Evolutionary conservation across 108 stramenopile species (phyloP).

Genomic region (Skeletonema marinoi): DNA sequence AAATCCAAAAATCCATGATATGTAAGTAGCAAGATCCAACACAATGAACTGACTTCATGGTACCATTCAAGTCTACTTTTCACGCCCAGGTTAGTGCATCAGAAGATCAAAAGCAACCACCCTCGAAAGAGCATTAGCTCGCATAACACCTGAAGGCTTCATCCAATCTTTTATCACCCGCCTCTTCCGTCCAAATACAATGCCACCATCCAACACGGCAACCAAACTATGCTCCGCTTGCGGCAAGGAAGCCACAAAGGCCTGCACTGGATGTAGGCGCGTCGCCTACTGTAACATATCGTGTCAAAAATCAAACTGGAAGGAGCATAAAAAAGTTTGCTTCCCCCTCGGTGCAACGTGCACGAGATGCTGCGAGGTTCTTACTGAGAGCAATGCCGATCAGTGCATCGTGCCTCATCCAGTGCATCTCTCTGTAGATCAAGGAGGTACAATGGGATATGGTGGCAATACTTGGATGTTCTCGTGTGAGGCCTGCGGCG

Average conservation of each 20-base stretch:
- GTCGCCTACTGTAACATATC: neutral
- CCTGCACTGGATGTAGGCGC: neutral
- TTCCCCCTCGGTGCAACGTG: neutral
- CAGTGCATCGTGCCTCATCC: neutral
- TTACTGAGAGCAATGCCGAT: neutral
- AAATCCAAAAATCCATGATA: too few relatives aligned
- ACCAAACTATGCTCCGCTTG: neutral
- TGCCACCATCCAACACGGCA: too few relatives aligned
- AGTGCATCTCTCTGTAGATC: neutral
- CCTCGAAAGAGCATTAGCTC: too few relatives aligned
- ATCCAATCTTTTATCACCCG: too few relatives aligned
- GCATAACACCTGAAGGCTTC: too few relatives aligned
- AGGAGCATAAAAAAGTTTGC: neutral
- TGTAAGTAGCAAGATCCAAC: too few relatives aligned
- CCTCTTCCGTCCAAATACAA: too few relatives aligned
- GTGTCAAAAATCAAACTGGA: neutral
- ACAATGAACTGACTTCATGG: too few relatives aligned
- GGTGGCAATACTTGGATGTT: neutral
- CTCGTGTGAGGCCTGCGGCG: neutral
- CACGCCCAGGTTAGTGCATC: too few relatives aligned
- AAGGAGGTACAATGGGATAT: neutral
- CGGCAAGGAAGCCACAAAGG: neutral
- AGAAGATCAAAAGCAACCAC: too few relatives aligned
- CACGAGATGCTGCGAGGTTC: neutral
- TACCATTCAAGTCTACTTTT: too few relatives aligned